These are phyloP conservation scores for Fusarium anthophilum DNA, from an alignment of 2,329 filamentous ascomycete species.

Conservation along the genomic window DNA sequence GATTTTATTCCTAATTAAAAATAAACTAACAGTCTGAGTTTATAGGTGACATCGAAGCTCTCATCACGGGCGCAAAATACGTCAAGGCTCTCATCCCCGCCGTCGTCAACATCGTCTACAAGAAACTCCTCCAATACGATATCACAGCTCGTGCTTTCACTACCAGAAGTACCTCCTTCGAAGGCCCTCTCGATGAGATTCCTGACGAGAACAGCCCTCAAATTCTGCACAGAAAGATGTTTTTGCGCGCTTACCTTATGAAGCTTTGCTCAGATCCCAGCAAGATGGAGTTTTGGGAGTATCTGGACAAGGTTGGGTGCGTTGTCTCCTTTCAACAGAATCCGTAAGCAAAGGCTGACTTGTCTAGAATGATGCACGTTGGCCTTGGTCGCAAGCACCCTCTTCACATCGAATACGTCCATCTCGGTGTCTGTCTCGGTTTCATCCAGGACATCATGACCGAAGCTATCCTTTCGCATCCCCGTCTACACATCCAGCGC, in stretches of 20 bases:
- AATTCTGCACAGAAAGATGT: constrained; percentile 81
- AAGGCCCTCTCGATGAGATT: constrained; percentile 71
- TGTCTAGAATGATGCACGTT: constrained; percentile 77
- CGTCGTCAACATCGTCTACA: constrained; percentile 85
- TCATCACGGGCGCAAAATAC: constrained; percentile 76
- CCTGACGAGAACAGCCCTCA: constrained; percentile 76
- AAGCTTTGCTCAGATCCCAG: constrained; percentile 79
- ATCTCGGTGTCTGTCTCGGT: constrained; percentile 76
- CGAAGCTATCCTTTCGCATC: constrained; percentile 78
- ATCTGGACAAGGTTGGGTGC: constrained; percentile 83
- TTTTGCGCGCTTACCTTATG: constrained; percentile 77
- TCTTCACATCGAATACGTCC: constrained; percentile 82
- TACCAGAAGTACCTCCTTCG: constrained; percentile 69
- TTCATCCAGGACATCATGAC: constrained; percentile 82
- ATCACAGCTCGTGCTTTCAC: constrained; percentile 83
- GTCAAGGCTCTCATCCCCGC: constrained; percentile 84
- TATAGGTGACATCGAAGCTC: constrained; percentile 75
- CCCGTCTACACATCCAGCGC: constrained; percentile 69
- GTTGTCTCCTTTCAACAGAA: constrained; percentile 41
- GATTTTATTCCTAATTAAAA: neutral
- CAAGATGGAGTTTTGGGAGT: constrained; percentile 83
- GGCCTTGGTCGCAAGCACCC: constrained; percentile 76
- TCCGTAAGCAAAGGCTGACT: neutral
- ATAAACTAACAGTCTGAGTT: constrained; percentile 8
- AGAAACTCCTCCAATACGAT: constrained; percentile 81